Percentiles rank a stretch among this genome's conserved stretches.
Evolutionary conservation across 2,329 filamentous ascomycete genomes (phyloP).

Genomic region (Neonectria neomacrospora): DNA sequence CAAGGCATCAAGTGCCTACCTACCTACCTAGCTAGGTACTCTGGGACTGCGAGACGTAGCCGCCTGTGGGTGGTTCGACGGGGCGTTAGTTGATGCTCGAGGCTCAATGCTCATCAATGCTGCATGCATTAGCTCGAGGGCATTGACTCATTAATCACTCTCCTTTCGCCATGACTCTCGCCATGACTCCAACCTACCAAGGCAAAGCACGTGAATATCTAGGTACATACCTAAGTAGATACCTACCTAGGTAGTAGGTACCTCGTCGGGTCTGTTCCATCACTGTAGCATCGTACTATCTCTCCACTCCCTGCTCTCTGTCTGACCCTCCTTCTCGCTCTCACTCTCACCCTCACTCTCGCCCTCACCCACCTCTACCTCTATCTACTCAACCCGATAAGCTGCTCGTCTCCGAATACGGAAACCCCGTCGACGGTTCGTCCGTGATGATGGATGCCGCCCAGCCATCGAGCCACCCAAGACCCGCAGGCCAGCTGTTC

Average conservation of each 20-base stretch:
- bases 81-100: background rate
- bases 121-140: background rate
- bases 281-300: background rate
- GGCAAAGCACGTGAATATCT: no score
- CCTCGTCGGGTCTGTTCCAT: no score
- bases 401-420: constrained; percentile 5
- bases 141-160: background rate
- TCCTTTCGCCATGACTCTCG: background rate
- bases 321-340: background rate
- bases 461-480: constrained; percentile 13
- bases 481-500: background rate
- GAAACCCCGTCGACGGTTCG: background rate
- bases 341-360: background rate
- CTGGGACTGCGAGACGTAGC: no score
- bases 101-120: background rate
- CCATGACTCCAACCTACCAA: background rate
- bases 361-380: background rate
- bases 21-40: no score
- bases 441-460: constrained; percentile 17
- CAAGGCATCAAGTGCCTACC: background rate
- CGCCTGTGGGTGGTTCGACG: no score
- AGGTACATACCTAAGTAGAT: no score
- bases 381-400: constrained; percentile 18
- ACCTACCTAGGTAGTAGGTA: no score
- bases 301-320: background rate